Evolutionary conservation across 1,284 basidiomycete genomes (phyloP).

Genomic region (Trametes sp.): DNA sequence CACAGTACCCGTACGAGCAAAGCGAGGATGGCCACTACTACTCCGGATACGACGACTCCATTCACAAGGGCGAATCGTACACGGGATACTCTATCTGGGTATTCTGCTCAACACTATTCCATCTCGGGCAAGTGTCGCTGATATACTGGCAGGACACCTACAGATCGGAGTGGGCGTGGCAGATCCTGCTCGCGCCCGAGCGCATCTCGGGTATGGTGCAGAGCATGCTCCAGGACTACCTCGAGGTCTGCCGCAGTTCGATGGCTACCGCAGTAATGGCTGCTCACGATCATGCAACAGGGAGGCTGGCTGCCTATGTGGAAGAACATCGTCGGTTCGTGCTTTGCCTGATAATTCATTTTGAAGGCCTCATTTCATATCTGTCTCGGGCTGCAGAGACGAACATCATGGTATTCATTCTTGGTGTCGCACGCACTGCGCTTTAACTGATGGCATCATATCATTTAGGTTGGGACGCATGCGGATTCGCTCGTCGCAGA

Average conservation of each 20-base stretch:
- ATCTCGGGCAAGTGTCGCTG: background rate
- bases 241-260: constrained; percentile 51
- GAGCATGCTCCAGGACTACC: constrained; percentile 84
- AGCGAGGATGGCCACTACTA: constrained; percentile 76
- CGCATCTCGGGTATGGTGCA: constrained; percentile 77
- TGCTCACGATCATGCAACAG: constrained; percentile 41
- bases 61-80: constrained; percentile 74
- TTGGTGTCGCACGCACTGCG: background rate
- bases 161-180: constrained; percentile 82
- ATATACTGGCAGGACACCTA: constrained; percentile 66
- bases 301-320: constrained; percentile 91
- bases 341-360: too few relatives aligned
- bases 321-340: constrained; percentile 82
- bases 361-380: background rate
- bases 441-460: background rate
- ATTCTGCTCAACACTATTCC: constrained; percentile 28
- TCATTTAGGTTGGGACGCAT: constrained; percentile 79
- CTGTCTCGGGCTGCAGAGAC: constrained; percentile 54
- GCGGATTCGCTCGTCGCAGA: constrained; percentile 85
- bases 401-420: constrained; percentile 68
- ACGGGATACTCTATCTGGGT: constrained; percentile 89
- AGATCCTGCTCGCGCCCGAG: constrained; percentile 80
- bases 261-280: too few relatives aligned
- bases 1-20: constrained; percentile 82
- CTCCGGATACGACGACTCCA: constrained; percentile 73